Base-by-base conservation (phyloP, 345 rosid genomes). In the Ailanthus altissimus region DNA sequence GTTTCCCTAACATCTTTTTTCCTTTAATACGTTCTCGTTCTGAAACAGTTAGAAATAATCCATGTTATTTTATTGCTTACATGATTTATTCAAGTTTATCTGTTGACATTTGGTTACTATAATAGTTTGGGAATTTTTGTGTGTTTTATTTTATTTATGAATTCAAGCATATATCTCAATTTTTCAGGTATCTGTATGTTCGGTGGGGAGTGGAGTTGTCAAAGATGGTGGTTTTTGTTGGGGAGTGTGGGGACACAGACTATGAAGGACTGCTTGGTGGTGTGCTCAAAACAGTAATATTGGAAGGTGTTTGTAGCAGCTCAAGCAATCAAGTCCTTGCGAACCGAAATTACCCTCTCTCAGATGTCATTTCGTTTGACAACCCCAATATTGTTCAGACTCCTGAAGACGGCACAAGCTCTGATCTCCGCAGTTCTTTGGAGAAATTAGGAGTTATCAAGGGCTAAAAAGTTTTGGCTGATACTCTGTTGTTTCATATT, bases 241-340 rank as follows among this genome's bases (percentile, higher is more conserved):
- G 98, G 4, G 98, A 97, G 78, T 83, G 85, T 59, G 98, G 99
- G 7, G 99, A 97, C 81, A 94, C 98, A 0, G 99, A 97, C 75
- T 97, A 97, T 58, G 98, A 97, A 84, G 97, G 91, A 54, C 78
- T 97, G 82, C 93, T 97, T 0, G 96, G 97, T 18, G 99, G 99
- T 54, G 32, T 91, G 73, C 99, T 92, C 84, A 94, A 84, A 80
- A 91, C 88, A 56, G 84, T 94, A 49, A 82, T 97, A 64, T 69
- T 97, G 81, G 89, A 83, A 65, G 98, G 99, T 12, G 92, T 82
- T 45, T 84, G 97, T 70, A 81, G 88, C 76, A 84, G 77, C 20
- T 77, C 87, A 54, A 83, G 85, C 83, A 89, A 80, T 56, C 89
- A 80, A 60, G 80, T 92, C 72, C 97, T 86, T 47, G 75, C 84